Evolutionary conservation across 164 flowering plant species (phyloP), one percentile per base, ranked within the genome.

Genomic region (Vitis cinerea): DNA sequence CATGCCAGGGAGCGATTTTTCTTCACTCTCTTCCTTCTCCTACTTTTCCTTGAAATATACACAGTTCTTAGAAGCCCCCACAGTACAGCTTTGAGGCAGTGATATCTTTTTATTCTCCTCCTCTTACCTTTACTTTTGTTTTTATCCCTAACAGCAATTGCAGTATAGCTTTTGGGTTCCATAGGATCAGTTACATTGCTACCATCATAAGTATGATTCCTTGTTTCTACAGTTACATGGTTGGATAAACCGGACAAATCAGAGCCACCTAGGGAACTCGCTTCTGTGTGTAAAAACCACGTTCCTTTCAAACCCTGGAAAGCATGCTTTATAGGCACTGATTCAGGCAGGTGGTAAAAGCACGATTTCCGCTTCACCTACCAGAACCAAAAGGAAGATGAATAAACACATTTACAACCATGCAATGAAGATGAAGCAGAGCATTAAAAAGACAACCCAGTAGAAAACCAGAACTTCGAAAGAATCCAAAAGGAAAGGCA

Each of bases 351-450:
- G 77, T 80, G 81, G 76, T 88, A 88, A 52, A 80, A 78, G 69
- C 50, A 73, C 17, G 88, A 85, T 11, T 73, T 84, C 44, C 64
- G 54, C 79, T 81, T 85, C 66, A 90, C 92, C 94, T 89, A 69
- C 66, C 61, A 53, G 51, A 72, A 8, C 31, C 16, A 61, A 66
- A 10, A 31, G 19, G 19, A 54, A 50, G 56, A 57, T 52, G 47
- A 62, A 14, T 13, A 9, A 30, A 29, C 53, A 29, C 71, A 56
- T 17, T 55, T 31, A 13, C n/a, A 50, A 47, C 30, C n/a, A 3
- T 4, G 0, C 8, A 48, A 48, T 12, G 14, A 9, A 50, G 13
- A 0, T 7, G 23, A 44, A 65, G 14, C 10, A 5, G 19, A 10
- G 16, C 14, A 57, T 50, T 3, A 30, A 15, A 13, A 60, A 2